Evolutionary conservation across 768 basidiomycete species (phyloP), one percentile per base, ranked within the genome.

Genomic region (Phaeotremella skinneri): DNA sequence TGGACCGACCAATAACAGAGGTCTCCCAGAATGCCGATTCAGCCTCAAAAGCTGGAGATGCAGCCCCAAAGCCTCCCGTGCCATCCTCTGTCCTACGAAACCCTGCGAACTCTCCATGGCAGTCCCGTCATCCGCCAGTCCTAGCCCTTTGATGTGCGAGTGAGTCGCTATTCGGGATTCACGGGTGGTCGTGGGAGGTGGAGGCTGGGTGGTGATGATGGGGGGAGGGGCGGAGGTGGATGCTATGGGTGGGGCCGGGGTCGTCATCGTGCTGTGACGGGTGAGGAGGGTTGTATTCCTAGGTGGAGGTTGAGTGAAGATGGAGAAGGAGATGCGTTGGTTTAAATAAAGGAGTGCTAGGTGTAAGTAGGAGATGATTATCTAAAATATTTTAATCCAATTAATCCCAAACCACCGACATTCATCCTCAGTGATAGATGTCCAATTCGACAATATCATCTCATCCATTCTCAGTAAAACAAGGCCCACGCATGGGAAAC

Each of bases 121-220:
- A 56, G 82, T 81, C 0, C 93, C 94, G 61, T 97, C 91, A 52
- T 87, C 76, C 41, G 83, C 87, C 54, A 98, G 81, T 2, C 96
- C 96, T 27, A 98, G 86, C 5, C 92, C 93, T 80, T 92, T 94
- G 76, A 97, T 97, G 76, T 97, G 93, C 3, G 92, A 96, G 73
- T 97, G 93, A 2, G 91, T 77, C 16, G 74, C 74, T 47, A 77
- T 77, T 21, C 76, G 59, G 21, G 61, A 59, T 58, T 77, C 76
- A 39, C 74, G 64, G 13, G 61, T 49, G 23, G 68, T 66, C n/a
- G 66, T 59, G 6, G 72, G 72, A 21, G 73, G 73, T 23, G 70
- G 70, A 13, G 70, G 68, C 61, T 68, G 67, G 26, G 70, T 72
- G 55, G 70, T 74, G 61, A 72, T 74, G 48, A 60, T 56, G 31